These are phyloP conservation scores for Nemania sp. DNA, from an alignment of 2,329 filamentous ascomycete species.

Conservation along the genomic window DNA sequence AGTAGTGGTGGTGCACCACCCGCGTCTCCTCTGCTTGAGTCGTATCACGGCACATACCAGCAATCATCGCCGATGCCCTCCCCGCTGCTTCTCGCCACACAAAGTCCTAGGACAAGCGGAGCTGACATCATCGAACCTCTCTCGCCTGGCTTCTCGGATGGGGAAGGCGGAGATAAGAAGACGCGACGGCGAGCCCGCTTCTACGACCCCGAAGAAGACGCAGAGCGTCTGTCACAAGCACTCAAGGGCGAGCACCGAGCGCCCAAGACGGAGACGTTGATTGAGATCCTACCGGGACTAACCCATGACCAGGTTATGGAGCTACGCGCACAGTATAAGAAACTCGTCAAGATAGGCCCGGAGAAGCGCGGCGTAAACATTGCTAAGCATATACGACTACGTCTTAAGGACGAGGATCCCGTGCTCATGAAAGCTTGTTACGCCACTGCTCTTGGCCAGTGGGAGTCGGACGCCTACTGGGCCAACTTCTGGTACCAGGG, in stretches of 20 bases:
- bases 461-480: constrained; percentile 97
- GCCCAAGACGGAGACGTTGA: constrained; percentile 77
- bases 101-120: constrained; percentile 58
- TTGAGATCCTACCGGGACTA: constrained; percentile 85
- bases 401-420: constrained; percentile 78
- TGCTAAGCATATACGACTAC: constrained; percentile 83
- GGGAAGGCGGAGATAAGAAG: constrained; percentile 59
- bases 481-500: constrained; percentile 98
- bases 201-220: constrained; percentile 86
- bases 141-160: constrained; percentile 65
- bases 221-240: constrained; percentile 78
- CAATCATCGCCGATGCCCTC: constrained; percentile 95
- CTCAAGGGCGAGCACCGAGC: constrained; percentile 72
- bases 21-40: constrained; percentile 86
- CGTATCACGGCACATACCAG: constrained; percentile 94
- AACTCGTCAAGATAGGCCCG: constrained; percentile 81
- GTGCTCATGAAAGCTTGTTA: constrained; percentile 93
- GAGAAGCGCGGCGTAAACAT: constrained; percentile 84
- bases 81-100: constrained; percentile 71
- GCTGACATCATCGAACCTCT: constrained; percentile 60
- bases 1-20: constrained; percentile 63
- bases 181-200: constrained; percentile 74
- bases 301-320: constrained; percentile 90
- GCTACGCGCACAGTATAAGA: constrained; percentile 90
- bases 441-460: constrained; percentile 86